Base-by-base conservation (phyloP, 2,329 filamentous ascomycete species). In the Hypoxylon rubiginosum region DNA sequence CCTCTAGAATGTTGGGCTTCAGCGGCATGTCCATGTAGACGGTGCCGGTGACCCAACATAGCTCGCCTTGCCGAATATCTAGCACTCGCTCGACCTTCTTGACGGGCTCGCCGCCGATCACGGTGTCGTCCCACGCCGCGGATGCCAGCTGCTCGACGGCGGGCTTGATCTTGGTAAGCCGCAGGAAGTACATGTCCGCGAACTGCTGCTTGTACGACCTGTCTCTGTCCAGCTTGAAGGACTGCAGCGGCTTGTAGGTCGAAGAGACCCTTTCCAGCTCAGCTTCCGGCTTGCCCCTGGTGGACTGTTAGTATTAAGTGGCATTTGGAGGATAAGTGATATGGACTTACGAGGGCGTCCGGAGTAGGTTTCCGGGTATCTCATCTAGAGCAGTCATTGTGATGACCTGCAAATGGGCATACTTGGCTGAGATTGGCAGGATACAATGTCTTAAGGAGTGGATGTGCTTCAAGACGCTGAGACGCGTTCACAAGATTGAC, bases 21-120 rank as follows among this genome's bases (percentile, higher is more conserved):
- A 97, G 80, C 2, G 92, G 88, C 93, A 99, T 94, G 69, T 98
- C 93, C 91, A 98, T 97, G 79, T 97, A 99, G 32, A 98, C 89
- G 0, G 96, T 99, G 15, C 97, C 96, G 0, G 91, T 86, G 15
- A 99, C 92, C 94, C 95, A 99, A 82, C 95, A 98, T 36, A 98
- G 83, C 81, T 97, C 90, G 68, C 96, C 96, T 82, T 98, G 96
- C 66, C 95, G 90, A 55, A 99, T 96, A 80, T 99, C 95, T 30
- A 99, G 86, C 64, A 99, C 96, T 72, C 96, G 86, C 32, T 97
- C 92, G 15, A 97, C 94, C 70, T 86, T 88, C 71, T 86, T 87
- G 10, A 93, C 93, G 61, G 83, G 83, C 77, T 97, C 93, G 39
- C 89, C 92, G 6, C 88, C 92, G 71, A 98, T 90, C 76, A 91